These are phyloP conservation scores for Clarireedia hainanense DNA, from an alignment of 2,329 filamentous ascomycete genomes.

Conservation along the genomic window DNA sequence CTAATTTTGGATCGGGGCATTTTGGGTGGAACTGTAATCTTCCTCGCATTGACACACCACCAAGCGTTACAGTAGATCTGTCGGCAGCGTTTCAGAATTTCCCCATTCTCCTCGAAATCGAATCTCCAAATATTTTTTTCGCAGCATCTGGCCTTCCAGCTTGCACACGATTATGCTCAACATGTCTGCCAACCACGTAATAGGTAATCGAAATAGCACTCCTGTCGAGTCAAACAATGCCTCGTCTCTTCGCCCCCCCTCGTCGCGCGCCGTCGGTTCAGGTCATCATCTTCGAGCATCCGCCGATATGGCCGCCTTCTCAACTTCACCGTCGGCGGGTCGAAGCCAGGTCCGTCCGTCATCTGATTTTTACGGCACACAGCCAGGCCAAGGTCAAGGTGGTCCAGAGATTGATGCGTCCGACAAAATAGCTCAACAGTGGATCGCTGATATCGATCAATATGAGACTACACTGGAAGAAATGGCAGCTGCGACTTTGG, in stretches of 20 bases:
- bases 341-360: constrained; percentile 77
- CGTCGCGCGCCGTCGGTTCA: constrained; percentile 67
- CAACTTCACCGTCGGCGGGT: constrained; percentile 51
- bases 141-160: constrained; percentile 4
- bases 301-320: constrained; percentile 87
- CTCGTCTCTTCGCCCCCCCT: constrained; percentile 73
- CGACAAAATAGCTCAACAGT: constrained; percentile 93
- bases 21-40: constrained; percentile 16
- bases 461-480: constrained; percentile 98
- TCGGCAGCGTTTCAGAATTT: constrained; percentile 6
- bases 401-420: constrained; percentile 70
- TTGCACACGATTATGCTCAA: constrained; percentile 26
- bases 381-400: constrained; percentile 59
- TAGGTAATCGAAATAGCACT: constrained; percentile 91
- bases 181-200: constrained; percentile 48
- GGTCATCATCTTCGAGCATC: constrained; percentile 87
- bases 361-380: constrained; percentile 83
- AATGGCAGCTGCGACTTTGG: constrained; percentile 96
- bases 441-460: constrained; percentile 98
- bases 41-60: constrained; percentile 13
- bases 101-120: background rate
- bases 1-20: constrained; percentile 16
- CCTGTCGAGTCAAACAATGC: constrained; percentile 75
- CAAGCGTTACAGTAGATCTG: background rate
- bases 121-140: constrained; percentile 3